These are phyloP conservation scores for Lagenidium giganteum DNA, from an alignment of 352 stramenopile genomes.

Conservation along the genomic window DNA sequence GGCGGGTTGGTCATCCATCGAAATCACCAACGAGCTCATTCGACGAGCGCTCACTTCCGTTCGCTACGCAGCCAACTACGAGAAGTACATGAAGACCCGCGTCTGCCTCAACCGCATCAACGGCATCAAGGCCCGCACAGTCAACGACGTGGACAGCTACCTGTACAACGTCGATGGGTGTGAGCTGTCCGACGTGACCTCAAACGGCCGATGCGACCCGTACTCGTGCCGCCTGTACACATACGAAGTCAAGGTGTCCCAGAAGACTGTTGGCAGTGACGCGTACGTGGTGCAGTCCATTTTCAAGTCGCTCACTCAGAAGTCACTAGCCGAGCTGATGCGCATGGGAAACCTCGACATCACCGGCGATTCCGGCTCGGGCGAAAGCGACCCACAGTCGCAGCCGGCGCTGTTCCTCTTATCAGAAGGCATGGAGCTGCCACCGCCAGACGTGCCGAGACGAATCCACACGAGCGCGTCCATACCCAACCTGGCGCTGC, in stretches of 20 bases:
- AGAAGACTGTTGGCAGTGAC: constrained; percentile 21
- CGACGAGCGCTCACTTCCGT: constrained; percentile 32
- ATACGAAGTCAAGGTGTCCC: constrained; percentile 34
- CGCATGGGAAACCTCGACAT: constrained; percentile 31
- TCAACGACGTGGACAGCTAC: constrained; percentile 18
- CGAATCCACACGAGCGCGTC: too few species aligned
- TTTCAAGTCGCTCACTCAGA: constrained; percentile 30
- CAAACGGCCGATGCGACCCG: constrained; percentile 34
- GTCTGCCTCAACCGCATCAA: constrained; percentile 41
- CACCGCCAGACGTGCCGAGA: too few species aligned
- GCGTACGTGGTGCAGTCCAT: constrained; percentile 35
- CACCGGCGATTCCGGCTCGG: too few species aligned
- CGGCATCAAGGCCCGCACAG: constrained; percentile 16
- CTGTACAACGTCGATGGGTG: constrained; percentile 37
- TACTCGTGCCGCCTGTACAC: constrained; percentile 36
- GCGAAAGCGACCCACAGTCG: too few species aligned
- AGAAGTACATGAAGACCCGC: constrained; percentile 18
- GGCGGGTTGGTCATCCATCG: constrained; percentile 15
- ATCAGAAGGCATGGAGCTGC: too few species aligned
- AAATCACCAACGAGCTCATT: constrained; percentile 12
- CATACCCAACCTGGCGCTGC: too few species aligned
- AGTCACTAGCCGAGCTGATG: constrained; percentile 22
- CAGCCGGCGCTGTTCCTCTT: too few species aligned
- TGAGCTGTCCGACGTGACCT: constrained; percentile 13
- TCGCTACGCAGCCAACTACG: constrained; percentile 36